Base-by-base conservation (phyloP, 306 rosid genomes). In the Prunus salicina region DNA sequence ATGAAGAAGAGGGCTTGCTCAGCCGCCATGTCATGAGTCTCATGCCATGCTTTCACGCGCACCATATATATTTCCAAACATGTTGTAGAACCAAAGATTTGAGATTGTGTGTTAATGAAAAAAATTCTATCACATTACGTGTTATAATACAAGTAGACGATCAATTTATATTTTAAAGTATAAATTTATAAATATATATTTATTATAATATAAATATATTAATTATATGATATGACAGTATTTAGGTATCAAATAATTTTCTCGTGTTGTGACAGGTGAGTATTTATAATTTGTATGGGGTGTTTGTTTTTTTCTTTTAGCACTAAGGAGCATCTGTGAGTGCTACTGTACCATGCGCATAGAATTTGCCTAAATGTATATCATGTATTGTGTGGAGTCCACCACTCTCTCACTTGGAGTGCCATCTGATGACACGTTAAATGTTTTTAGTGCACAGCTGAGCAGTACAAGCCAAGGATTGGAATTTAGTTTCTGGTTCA, bases 271-370 rank as follows among this genome's bases (percentile, higher is more conserved):
- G 8, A 34, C 43, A 2, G 43, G 43, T 6, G 6, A 38, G 9
- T 20, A 9, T 56, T 38, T 38, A 10, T 56, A 60, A 9, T 56
- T 38, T 38, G 3, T 56, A 60, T 60, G 38, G 32, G 15, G 52
- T 49, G 32, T 76, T 22, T 81, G 75, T 80, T 5, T 6, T 1
- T 6, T 38, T 76, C 76, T 60, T 6, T 19, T 12, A 78, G 75
- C 78, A 84, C 81, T 80, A 13, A 64, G 68, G 86, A 74, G 77
- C 80, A 75, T 77, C 66, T 71, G 81, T 80, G 80, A 87, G 96
- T 91, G 96, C 84, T 80, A 91, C 92, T 86, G 93, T 86, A 76
- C 69, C 96, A 89, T 73, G 97, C 96, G 90, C 95, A 77, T 82
- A 66, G 82, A 73, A 75, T 25, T 75, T 68, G 78, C 74, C 75